A percentile compares a stretch with the other conserved stretches of the same genome.
Conservation (phyloP, 2,329 filamentous ascomycete species). For the Venturia oleaginea region DNA sequence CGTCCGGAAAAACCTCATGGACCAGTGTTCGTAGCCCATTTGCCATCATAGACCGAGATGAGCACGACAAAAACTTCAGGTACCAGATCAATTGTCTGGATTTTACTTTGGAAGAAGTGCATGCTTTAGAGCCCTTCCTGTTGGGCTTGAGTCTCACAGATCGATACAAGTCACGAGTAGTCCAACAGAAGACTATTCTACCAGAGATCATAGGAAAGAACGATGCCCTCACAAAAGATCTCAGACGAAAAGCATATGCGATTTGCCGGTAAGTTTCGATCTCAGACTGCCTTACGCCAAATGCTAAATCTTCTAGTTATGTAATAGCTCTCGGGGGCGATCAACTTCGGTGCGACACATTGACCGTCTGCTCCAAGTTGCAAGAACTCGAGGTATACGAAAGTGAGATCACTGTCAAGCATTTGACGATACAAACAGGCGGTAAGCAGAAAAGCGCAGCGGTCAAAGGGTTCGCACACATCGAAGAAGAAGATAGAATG, state of each 20-base stretch:
- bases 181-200: conserved; percentile 10
- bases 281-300: background rate
- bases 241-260: conserved; percentile 14
- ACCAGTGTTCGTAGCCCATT: background rate
- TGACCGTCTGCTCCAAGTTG: too few relatives aligned
- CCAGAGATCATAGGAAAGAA: conserved; percentile 2
- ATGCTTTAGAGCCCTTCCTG: conserved; percentile 8
- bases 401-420: conserved; percentile 13
- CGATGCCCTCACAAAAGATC: conserved; percentile 1
- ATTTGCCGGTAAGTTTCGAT: conserved; percentile 15
- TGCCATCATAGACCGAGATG: conserved; percentile 14
- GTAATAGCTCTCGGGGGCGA: too few relatives aligned
- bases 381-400: conserved; percentile 9
- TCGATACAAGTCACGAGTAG: conserved; percentile 9
- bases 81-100: conserved; percentile 7
- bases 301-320: too few relatives aligned
- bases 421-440: background rate
- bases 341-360: too few relatives aligned
- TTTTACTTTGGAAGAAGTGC: conserved; percentile 14
- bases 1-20: conserved; percentile 5
- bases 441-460: background rate
- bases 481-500: conserved; percentile 2
- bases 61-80: conserved; percentile 12
- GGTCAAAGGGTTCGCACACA: conserved; percentile 10
- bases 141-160: conserved; percentile 8